These are phyloP conservation scores for Zygoascus bituminiphila DNA, from an alignment of 805 yeast genomes.

Conservation along the genomic window DNA sequence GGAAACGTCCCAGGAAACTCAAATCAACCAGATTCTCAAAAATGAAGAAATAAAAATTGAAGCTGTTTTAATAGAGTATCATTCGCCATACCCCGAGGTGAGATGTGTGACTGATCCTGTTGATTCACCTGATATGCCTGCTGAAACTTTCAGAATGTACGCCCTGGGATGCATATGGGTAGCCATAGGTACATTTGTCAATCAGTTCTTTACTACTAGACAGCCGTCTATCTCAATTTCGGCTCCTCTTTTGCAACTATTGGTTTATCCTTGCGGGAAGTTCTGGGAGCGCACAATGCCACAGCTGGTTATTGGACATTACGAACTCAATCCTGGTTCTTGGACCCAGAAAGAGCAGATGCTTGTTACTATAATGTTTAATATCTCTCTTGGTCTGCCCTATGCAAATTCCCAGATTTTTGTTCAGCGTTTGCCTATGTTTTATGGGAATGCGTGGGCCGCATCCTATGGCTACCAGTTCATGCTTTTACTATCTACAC, in stretches of 20 bases:
- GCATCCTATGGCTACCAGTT: constrained; percentile 38
- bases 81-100: constrained; percentile 52
- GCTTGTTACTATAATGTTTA: constrained; percentile 38
- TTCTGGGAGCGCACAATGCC: constrained; percentile 36
- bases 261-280: constrained; percentile 49
- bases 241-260: constrained; percentile 36
- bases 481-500: constrained; percentile 39
- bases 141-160: constrained; percentile 45
- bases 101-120: constrained; percentile 44
- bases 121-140: constrained; percentile 39
- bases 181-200: constrained; percentile 19
- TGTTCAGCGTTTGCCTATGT: constrained; percentile 21
- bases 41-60: constrained; percentile 29
- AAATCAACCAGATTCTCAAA: not conserved
- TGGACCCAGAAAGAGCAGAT: constrained; percentile 59
- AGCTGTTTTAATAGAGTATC: constrained; percentile 33
- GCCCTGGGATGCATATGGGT: constrained; percentile 31
- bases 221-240: constrained; percentile 40
- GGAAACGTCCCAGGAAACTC: not conserved
- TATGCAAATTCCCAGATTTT: constrained; percentile 14
- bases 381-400: constrained; percentile 8
- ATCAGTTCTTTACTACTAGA: constrained; percentile 48
- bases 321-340: constrained; percentile 49
- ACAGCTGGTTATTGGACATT: constrained; percentile 32
- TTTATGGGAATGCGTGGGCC: constrained; percentile 25